Evolutionary conservation across 768 basidiomycete species (phyloP), one percentile per base, ranked within the genome.

Genomic region (Chiua virens): DNA sequence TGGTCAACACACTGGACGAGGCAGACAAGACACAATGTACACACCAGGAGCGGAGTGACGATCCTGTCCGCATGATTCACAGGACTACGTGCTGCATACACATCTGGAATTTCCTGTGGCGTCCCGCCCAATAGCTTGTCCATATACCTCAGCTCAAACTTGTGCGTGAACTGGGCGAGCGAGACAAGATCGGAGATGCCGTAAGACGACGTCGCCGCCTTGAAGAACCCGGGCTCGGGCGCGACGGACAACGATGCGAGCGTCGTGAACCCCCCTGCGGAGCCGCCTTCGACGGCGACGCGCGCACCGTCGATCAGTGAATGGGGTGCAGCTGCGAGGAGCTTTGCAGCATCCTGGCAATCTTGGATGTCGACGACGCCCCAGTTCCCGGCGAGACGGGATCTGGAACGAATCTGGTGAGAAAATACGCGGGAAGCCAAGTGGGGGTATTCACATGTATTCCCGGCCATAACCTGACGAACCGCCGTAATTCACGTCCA

Each of bases 401-500:
- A 51, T 45, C 66, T 67, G 71, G 72, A 34, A 15, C 11, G 32
- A 41, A 27, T 21, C 17, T 15, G 13, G 27, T 60, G 4, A 38
- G n/a, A 35, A 52, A 42, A n/a, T n/a, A n/a, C n/a, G n/a, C n/a
- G n/a, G n/a, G n/a, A n/a, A 11, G 15, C 14, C 8, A 10, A 36
- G 18, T 20, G 27, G 5, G 20, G 18, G 13, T 2, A 20, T 73
- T 48, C 49, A 75, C 75, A 79, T 80, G 62, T 89, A 92, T 39
- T 73, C 70, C 5, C 86, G 77, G 0, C 90, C 90, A 59, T 85
- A 89, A 0, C 88, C 85, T 6, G 81, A 80, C 0, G 86, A 87
- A 1, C 89, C 91, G 2, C 87, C 79, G 53, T 89, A 86, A 58
- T 92, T 86, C 38, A n/a, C n/a, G n/a, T n/a, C n/a, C n/a, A n/a